Conservation (phyloP, 2,329 filamentous ascomycete species). For the Exophiala xenobiotica region DNA sequence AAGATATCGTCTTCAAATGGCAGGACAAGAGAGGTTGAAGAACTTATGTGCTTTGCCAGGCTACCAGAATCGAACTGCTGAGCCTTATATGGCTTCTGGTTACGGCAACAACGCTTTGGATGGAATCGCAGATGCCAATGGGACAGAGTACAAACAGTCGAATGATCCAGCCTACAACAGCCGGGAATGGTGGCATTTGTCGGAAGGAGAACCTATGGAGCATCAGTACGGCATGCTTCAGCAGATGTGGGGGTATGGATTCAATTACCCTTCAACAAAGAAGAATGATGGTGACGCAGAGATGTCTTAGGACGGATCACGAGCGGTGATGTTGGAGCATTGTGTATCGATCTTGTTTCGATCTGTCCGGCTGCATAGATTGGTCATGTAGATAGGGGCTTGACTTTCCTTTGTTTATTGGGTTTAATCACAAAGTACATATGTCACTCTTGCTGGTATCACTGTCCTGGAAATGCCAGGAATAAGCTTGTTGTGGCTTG, state of each 20-base stretch:
- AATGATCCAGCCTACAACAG: slow-evolving; percentile 44
- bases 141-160: slow-evolving; percentile 36
- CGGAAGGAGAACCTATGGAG: slow-evolving; percentile 35
- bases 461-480: not conserved
- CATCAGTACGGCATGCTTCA: slow-evolving; percentile 42
- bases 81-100: slow-evolving; percentile 82
- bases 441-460: not conserved
- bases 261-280: slow-evolving; percentile 18
- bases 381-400: slow-evolving; percentile 14
- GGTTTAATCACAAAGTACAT: not conserved
- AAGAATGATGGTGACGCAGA: slow-evolving; percentile 23
- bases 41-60: slow-evolving; percentile 34
- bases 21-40: slow-evolving; percentile 47
- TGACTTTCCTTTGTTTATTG: not conserved
- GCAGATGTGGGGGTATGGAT: slow-evolving; percentile 30
- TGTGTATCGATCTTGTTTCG: too few relatives aligned
- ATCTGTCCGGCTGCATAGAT: slow-evolving; percentile 14
- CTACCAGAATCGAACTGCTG: slow-evolving; percentile 50
- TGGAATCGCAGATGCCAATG: slow-evolving; percentile 1
- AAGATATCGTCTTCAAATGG: slow-evolving; percentile 58
- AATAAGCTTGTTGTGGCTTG: too few relatives aligned
- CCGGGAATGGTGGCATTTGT: slow-evolving; percentile 40
- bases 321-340: slow-evolving; percentile 2
- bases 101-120: slow-evolving; percentile 51
- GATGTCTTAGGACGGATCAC: slow-evolving; percentile 19